A percentile compares a stretch with the other conserved stretches of the same genome.
These are phyloP conservation scores for Aspergillus sp. DNA, from an alignment of 2,329 filamentous ascomycete species.

Conservation along the genomic window DNA sequence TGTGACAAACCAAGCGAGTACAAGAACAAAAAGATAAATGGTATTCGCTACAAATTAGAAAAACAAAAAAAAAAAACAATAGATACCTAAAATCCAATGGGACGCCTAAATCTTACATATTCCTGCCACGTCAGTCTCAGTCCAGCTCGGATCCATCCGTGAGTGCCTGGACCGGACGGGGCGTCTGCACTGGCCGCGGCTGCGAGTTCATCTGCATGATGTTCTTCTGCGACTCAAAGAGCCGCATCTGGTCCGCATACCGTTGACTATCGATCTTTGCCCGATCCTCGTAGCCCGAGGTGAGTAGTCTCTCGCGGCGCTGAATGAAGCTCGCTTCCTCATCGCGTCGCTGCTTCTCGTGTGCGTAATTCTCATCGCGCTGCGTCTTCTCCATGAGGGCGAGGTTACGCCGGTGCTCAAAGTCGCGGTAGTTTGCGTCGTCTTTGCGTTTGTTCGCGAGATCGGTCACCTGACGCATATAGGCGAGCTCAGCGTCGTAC, in stretches of 20 bases:
- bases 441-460: slow-evolving; percentile 11
- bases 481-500: slow-evolving; percentile 11
- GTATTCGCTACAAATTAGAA: background rate
- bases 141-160: slow-evolving; percentile 13
- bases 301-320: slow-evolving; percentile 8
- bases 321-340: slow-evolving; percentile 4
- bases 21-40: background rate
- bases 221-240: slow-evolving; percentile 14
- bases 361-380: slow-evolving; percentile 5
- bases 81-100: background rate
- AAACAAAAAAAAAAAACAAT: background rate
- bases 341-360: slow-evolving; percentile 8
- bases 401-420: slow-evolving; percentile 11
- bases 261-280: slow-evolving; percentile 15
- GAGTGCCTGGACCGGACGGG: background rate
- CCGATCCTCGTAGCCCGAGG: slow-evolving; percentile 9
- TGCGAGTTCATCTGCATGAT: slow-evolving; percentile 8
- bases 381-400: slow-evolving; percentile 6
- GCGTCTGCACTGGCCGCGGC: background rate
- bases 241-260: slow-evolving; percentile 7
- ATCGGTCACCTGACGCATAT: slow-evolving; percentile 12
- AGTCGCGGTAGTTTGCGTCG: slow-evolving; percentile 5
- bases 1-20: background rate
- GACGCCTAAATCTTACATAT: background rate
- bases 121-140: background rate